Conservation (phyloP, 805 yeast species). For the Alloascoidea africana region DNA sequence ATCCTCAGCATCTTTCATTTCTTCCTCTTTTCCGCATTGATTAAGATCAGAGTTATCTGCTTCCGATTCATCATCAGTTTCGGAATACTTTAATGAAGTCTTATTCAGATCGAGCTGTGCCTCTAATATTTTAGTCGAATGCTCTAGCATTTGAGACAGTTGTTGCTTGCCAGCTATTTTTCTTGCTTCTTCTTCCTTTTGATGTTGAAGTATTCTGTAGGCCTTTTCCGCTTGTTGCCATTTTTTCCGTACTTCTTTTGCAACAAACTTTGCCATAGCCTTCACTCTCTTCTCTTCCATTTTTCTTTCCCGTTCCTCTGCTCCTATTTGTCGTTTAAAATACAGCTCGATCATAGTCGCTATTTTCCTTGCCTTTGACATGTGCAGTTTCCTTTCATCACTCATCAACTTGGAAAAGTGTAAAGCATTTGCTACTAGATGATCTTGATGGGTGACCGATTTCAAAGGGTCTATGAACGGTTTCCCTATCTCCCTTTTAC, state of each 20-base stretch:
- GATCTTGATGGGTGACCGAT: constrained; percentile 48
- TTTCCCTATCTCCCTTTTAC: constrained; percentile 23
- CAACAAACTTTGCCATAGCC: constrained; percentile 65
- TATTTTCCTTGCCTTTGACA: constrained; percentile 53
- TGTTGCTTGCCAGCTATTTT: constrained; percentile 76
- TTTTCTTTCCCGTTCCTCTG: constrained; percentile 65
- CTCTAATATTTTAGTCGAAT: constrained; percentile 78
- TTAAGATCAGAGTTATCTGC: constrained; percentile 12
- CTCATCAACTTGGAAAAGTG: constrained; percentile 55
- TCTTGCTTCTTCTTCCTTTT: constrained; percentile 61
- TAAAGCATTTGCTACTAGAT: constrained; percentile 61
- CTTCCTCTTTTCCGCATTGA: constrained; percentile 15
- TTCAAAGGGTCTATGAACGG: constrained; percentile 33
- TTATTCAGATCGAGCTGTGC: constrained; percentile 42
- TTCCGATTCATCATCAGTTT: constrained; percentile 13
- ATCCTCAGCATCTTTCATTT: constrained; percentile 11
- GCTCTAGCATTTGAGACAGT: constrained; percentile 74
- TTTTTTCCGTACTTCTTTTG: constrained; percentile 72
- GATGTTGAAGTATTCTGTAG: constrained; percentile 49
- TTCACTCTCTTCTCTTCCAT: constrained; percentile 60
- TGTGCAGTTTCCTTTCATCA: constrained; percentile 47
- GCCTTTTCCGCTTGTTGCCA: constrained; percentile 88
- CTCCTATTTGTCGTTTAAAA: constrained; percentile 76
- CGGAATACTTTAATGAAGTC: no score
- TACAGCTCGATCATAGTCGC: constrained; percentile 77